Conservation (phyloP, 768 basidiomycete species). For the Auriscalpium orientale region DNA sequence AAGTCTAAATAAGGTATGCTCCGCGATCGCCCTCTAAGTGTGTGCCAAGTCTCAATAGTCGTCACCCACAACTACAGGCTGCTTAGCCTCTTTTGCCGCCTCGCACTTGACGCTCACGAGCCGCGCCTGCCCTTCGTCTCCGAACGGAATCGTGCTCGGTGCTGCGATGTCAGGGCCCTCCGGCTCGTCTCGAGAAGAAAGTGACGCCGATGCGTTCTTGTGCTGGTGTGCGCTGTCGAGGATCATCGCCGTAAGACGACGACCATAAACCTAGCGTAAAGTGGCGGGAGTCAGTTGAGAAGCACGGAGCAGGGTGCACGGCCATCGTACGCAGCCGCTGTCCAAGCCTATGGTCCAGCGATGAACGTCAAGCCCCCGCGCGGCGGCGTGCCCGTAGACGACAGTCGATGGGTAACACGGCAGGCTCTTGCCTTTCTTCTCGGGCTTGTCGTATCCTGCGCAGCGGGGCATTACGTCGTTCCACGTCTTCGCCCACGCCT, state of each 20-base stretch:
- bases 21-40: too few relatives aligned
- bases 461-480: constrained; percentile 55
- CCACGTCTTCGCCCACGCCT: constrained; percentile 75
- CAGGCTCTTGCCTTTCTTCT: constrained; percentile 25
- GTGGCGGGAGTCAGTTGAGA: not conserved
- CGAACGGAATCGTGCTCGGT: constrained; percentile 38
- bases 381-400: constrained; percentile 85
- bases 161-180: constrained; percentile 10
- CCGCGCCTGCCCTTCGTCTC: constrained; percentile 41
- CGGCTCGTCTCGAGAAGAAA: constrained; percentile 10
- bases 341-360: constrained; percentile 84
- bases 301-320: not conserved
- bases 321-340: constrained; percentile 59
- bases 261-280: constrained; percentile 43
- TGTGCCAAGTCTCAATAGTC: not conserved
- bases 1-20: not conserved
- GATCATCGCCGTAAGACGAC: constrained; percentile 60
- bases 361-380: constrained; percentile 72
- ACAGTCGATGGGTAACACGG: constrained; percentile 69
- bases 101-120: constrained; percentile 47
- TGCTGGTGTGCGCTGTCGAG: constrained; percentile 26
- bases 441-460: constrained; percentile 33
- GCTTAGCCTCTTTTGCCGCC: not conserved
- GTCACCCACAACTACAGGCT: not conserved
- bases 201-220: not conserved